These are phyloP conservation scores for Sporisorium iseilematis-ciliati DNA, from an alignment of 1,284 basidiomycete genomes.

Conservation along the genomic window DNA sequence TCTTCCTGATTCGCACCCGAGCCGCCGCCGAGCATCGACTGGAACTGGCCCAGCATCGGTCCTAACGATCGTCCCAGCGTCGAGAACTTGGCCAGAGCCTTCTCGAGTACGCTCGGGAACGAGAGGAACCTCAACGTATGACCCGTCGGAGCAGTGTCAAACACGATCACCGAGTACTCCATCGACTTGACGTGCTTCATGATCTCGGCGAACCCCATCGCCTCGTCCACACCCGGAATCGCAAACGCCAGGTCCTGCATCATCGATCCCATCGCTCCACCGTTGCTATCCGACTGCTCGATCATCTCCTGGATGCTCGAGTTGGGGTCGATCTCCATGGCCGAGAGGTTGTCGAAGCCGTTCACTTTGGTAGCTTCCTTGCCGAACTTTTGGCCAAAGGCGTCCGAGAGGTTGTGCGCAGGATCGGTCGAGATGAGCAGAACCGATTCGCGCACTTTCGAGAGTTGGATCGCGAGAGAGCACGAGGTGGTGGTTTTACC, in stretches of 20 bases:
- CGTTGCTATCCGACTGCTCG: constrained; percentile 88
- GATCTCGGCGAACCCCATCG: constrained; percentile 99
- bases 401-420: constrained; percentile 97
- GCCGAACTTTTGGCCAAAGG: constrained; percentile 98
- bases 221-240: constrained; percentile 98
- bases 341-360: constrained; percentile 94
- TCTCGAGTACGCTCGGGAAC: constrained; percentile 97
- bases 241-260: constrained; percentile 99
- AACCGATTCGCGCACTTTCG: constrained; percentile 65
- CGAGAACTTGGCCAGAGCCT: constrained; percentile 94
- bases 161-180: constrained; percentile 99
- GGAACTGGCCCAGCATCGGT: constrained; percentile 85
- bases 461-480: constrained; percentile 66
- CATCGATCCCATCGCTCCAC: constrained; percentile 92
- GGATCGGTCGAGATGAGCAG: constrained; percentile 85
- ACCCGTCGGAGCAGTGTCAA: constrained; percentile 98
- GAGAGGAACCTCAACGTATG: constrained; percentile 98
- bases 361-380: constrained; percentile 99
- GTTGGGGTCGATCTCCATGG: constrained; percentile 99
- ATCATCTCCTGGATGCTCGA: constrained; percentile 99
- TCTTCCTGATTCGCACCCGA: constrained; percentile 75
- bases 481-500: constrained; percentile 69
- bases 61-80: constrained; percentile 91
- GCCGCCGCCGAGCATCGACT: constrained; percentile 88
- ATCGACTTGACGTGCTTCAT: constrained; percentile 99